phyloP scores from a whole-genome alignment of 805 yeast species.

The Phaffomyces antillensis region DNA sequence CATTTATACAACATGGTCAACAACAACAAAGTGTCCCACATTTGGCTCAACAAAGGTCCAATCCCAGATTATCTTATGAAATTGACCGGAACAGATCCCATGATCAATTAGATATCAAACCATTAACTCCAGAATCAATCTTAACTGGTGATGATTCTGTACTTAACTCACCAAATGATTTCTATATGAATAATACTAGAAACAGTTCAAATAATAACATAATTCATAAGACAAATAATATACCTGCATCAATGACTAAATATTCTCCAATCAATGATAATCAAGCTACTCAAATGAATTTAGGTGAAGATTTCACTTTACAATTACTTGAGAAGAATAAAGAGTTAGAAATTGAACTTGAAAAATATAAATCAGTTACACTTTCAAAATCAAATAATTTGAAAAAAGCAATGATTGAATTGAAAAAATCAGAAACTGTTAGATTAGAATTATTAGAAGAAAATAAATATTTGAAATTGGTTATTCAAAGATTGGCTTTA shows the following conservation, averaged over 20 bases:
- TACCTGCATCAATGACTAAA: neutral
- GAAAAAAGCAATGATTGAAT: slow-evolving; percentile 25
- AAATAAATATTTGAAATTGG: slow-evolving; percentile 28
- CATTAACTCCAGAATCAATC: slow-evolving; percentile 31
- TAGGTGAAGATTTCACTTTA: too few relatives aligned
- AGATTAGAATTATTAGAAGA: slow-evolving; percentile 30
- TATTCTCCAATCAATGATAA: neutral
- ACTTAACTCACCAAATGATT: slow-evolving; percentile 13
- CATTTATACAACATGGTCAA: neutral
- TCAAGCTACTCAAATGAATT: too few relatives aligned
- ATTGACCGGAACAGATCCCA: neutral
- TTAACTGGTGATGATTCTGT: slow-evolving; percentile 26
- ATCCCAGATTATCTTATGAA: neutral
- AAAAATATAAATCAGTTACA: slow-evolving; percentile 26
- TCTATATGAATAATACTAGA: neutral
- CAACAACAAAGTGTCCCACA: neutral
- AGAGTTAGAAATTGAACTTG: slow-evolving; percentile 4
- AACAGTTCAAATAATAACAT: too few relatives aligned
- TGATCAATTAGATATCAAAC: slow-evolving; percentile 4
- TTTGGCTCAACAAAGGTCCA: too few relatives aligned
- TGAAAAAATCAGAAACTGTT: slow-evolving; percentile 31
- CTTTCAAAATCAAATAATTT: slow-evolving; percentile 27
- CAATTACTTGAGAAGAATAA: slow-evolving; percentile 2
- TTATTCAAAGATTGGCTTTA: slow-evolving; percentile 18
- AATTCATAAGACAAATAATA: neutral